These are phyloP conservation scores for Yamadazyma tumulicola DNA, from an alignment of 805 yeast genomes.

Conservation along the genomic window DNA sequence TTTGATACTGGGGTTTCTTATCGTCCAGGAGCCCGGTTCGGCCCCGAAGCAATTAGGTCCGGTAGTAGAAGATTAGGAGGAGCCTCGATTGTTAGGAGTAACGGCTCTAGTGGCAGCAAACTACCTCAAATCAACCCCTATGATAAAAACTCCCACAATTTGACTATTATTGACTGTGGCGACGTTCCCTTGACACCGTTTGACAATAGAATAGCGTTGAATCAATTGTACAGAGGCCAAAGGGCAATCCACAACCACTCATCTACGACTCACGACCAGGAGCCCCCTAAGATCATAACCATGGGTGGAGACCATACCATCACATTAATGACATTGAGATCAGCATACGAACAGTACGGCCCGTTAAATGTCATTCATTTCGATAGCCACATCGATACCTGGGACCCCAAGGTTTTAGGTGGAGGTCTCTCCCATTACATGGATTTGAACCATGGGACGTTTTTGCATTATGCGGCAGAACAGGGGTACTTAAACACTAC, in stretches of 20 bases:
- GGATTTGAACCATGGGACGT: slow-evolving; percentile 64
- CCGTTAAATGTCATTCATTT: slow-evolving; percentile 55
- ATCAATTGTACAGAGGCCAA: slow-evolving; percentile 58
- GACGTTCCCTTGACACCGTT: slow-evolving; percentile 69
- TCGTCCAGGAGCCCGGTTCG: slow-evolving; percentile 58
- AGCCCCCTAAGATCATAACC: slow-evolving; percentile 39
- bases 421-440: slow-evolving; percentile 61
- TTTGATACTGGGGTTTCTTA: slow-evolving; percentile 56
- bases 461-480: slow-evolving; percentile 67
- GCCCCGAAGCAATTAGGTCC: slow-evolving; percentile 51
- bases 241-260: slow-evolving; percentile 35
- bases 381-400: slow-evolving; percentile 69
- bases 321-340: slow-evolving; percentile 47
- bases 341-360: slow-evolving; percentile 49
- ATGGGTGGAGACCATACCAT: slow-evolving; percentile 64
- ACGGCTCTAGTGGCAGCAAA: slow-evolving; percentile 34
- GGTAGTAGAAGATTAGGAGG: slow-evolving; percentile 43
- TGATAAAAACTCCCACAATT: slow-evolving; percentile 34
- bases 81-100: slow-evolving; percentile 24
- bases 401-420: slow-evolving; percentile 62
- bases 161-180: slow-evolving; percentile 59
- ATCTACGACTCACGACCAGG: slow-evolving; percentile 1
- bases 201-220: slow-evolving; percentile 60
- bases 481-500: slow-evolving; percentile 51
- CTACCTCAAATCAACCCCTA: slow-evolving; percentile 51